Percentiles rank a stretch among this genome's conserved stretches.
Conservation (phyloP, 768 basidiomycete species). For the Xanthoconium purpureum region DNA sequence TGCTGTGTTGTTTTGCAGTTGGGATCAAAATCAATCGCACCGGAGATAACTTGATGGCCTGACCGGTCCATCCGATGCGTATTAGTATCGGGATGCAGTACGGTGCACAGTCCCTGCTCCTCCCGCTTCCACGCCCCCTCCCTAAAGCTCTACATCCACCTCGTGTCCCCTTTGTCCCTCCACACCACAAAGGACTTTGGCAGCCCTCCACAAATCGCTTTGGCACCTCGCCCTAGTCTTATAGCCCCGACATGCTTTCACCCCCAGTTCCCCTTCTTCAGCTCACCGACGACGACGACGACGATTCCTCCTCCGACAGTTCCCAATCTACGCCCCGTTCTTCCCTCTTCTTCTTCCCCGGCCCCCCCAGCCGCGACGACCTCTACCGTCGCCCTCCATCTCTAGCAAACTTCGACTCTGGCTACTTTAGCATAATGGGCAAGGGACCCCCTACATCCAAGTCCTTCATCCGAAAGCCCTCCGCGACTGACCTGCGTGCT, state of each 20-base stretch:
- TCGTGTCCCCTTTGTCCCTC: conserved; percentile 10
- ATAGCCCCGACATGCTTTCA: conserved; percentile 22
- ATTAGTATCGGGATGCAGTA: conserved; percentile 16
- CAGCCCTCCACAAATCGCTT: conserved; percentile 22
- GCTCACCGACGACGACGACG: conserved; percentile 15
- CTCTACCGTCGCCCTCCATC: conserved; percentile 18
- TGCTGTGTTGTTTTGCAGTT: no score
- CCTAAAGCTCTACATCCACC: conserved; percentile 9
- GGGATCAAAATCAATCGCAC: neutral
- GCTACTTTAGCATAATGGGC: conserved; percentile 28
- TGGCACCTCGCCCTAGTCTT: conserved; percentile 17
- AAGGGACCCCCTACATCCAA: conserved; percentile 15
- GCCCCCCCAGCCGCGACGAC: conserved; percentile 2
- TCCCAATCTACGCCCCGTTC: conserved; percentile 19
- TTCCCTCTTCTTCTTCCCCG: conserved; percentile 13
- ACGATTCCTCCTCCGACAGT: conserved; percentile 9
- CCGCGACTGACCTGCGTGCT: conserved; percentile 10
- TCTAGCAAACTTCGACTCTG: conserved; percentile 27
- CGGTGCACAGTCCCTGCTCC: conserved; percentile 2
- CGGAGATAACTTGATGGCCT: conserved; percentile 2
- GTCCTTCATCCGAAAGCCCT: conserved; percentile 8
- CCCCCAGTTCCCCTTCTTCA: conserved; percentile 14
- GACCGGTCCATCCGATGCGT: conserved; percentile 11
- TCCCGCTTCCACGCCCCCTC: neutral
- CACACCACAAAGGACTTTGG: conserved; percentile 30